These are phyloP conservation scores for Dothistroma pini DNA, from an alignment of 2,329 filamentous ascomycete species.

Conservation along the genomic window DNA sequence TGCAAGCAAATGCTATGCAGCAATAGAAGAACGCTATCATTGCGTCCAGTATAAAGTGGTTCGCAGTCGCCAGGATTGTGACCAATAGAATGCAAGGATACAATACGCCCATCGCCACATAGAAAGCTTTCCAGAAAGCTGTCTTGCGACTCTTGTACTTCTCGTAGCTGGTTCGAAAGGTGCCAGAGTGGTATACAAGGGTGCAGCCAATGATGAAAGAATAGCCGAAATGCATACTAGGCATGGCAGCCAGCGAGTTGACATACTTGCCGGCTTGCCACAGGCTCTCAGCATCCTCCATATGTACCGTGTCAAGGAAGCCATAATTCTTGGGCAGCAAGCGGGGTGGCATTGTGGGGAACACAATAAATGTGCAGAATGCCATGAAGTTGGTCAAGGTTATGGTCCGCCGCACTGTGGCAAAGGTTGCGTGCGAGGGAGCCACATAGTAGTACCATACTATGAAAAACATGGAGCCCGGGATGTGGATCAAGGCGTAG, in stretches of 20 bases:
- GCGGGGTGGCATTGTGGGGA: conserved; percentile 50
- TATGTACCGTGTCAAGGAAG: conserved; percentile 44
- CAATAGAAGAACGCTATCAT: conserved; percentile 44
- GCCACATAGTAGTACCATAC: conserved; percentile 58
- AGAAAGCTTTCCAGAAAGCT: conserved; percentile 42
- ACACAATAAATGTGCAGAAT: conserved; percentile 48
- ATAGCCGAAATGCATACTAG: conserved; percentile 53
- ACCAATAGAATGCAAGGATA: conserved; percentile 55
- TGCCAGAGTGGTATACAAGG: conserved; percentile 48
- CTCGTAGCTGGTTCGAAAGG: conserved; percentile 37
- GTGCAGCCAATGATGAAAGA: conserved; percentile 50
- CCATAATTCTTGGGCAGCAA: conserved; percentile 42
- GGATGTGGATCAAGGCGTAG: conserved; percentile 59
- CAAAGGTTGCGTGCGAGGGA: conserved; percentile 44
- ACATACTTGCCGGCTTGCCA: conserved; percentile 46
- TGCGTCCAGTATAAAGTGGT: conserved; percentile 57
- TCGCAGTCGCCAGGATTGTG: conserved; percentile 58
- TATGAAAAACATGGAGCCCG: conserved; percentile 51
- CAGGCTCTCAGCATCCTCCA: conserved; percentile 42
- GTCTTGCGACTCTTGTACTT: conserved; percentile 43
- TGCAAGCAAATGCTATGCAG: conserved; percentile 45
- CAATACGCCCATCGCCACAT: conserved; percentile 46
- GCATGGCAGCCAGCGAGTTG: conserved; percentile 43
- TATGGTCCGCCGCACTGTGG: conserved; percentile 40
- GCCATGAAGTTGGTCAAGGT: conserved; percentile 51